phyloP scores from a whole-genome alignment of 129 eudicot genomes.

The Centaurea solstitialis region DNA sequence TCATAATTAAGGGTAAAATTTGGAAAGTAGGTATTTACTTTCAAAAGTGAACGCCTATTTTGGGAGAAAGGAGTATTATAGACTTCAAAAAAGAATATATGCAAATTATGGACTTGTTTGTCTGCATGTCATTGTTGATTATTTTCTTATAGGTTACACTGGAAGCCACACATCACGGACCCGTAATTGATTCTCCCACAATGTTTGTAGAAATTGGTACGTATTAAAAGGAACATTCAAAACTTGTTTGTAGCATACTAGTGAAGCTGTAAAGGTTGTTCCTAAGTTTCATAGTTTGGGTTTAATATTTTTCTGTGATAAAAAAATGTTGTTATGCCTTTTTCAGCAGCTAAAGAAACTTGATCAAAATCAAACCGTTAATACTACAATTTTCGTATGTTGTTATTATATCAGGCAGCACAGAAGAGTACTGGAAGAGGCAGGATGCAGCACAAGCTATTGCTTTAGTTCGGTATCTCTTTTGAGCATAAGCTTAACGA shows the following conservation, averaged over 20 bases:
- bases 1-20: no score
- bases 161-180: conserved; percentile 99
- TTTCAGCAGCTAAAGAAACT: background rate
- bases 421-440: conserved; percentile 95
- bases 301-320: background rate
- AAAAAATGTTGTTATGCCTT: background rate
- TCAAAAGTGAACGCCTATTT: no score
- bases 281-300: conserved; percentile 4
- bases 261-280: background rate
- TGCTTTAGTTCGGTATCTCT: conserved; percentile 79
- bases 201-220: conserved; percentile 98
- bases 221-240: conserved; percentile 5
- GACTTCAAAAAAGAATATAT: background rate
- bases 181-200: conserved; percentile 77
- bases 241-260: background rate
- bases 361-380: background rate
- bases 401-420: conserved; percentile 59
- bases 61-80: no score
- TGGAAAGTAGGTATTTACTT: no score
- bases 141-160: conserved; percentile 60
- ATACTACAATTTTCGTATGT: conserved; percentile 12
- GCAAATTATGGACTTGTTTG: background rate
- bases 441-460: conserved; percentile 94
- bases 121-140: background rate
- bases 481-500: conserved; percentile 19